phyloP scores from a whole-genome alignment of 1,139 yeast genomes.

The Magnusiomyces sp. region DNA sequence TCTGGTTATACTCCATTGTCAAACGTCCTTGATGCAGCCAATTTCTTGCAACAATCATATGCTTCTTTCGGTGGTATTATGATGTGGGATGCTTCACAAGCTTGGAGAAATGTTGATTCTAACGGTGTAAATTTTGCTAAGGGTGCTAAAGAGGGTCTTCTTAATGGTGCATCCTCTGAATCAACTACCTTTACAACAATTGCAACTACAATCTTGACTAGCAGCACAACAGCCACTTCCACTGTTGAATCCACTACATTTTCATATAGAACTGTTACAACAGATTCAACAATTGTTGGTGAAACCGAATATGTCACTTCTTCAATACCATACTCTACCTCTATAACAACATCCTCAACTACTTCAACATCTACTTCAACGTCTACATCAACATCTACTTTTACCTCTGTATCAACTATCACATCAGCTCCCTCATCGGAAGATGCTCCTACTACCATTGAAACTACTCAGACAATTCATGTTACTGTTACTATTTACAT shows the following conservation, averaged over 20 bases:
- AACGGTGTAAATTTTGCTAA: conserved; percentile 34
- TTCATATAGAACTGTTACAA: neutral
- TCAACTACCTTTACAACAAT: neutral
- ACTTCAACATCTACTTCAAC: conserved; percentile 6
- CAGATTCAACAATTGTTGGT: conserved; percentile 8
- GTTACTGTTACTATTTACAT: conserved; percentile 4
- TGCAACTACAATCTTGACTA: conserved; percentile 5
- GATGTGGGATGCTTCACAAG: conserved; percentile 90
- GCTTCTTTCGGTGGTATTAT: conserved; percentile 39
- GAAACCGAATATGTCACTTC: conserved; percentile 9
- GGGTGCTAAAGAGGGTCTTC: conserved; percentile 35
- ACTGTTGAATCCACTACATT: conserved; percentile 6
- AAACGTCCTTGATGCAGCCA: conserved; percentile 2
- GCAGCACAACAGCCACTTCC: conserved; percentile 10
- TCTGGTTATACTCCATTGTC: conserved; percentile 48
- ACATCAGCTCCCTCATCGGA: neutral
- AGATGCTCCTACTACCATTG: conserved; percentile 11
- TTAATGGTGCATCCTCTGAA: conserved; percentile 1
- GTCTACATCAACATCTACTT: conserved; percentile 17
- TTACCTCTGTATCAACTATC: conserved; percentile 1
- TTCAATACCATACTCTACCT: neutral
- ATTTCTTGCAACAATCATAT: conserved; percentile 32
- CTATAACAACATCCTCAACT: conserved; percentile 1
- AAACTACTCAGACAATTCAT: conserved; percentile 2
- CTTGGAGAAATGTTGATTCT: conserved; percentile 40